A percentile compares a stretch with the other conserved stretches of the same genome.
Conservation (phyloP, 2,329 filamentous ascomycete species). For the Apiospora arundinis region DNA sequence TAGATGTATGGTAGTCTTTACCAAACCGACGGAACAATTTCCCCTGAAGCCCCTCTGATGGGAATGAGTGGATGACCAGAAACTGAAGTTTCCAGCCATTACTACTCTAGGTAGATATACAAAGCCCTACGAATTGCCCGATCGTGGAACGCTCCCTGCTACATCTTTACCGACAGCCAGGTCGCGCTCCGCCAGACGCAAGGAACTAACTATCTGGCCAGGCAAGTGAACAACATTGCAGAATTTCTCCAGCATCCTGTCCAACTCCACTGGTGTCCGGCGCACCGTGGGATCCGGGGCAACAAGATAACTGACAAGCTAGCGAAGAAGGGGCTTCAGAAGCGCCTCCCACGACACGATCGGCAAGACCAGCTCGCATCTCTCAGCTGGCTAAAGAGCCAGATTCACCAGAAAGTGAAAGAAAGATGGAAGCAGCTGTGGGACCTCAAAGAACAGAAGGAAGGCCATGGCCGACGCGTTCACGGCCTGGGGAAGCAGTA, state of each 20-base stretch:
- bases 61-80: background rate
- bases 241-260: background rate
- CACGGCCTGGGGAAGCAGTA: too few relatives aligned
- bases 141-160: too few relatives aligned
- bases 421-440: background rate
- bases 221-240: background rate
- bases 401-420: too few relatives aligned
- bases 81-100: background rate
- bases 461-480: background rate
- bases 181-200: background rate
- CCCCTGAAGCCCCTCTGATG: background rate
- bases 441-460: background rate
- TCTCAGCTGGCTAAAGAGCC: too few relatives aligned
- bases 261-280: background rate
- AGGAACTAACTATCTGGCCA: background rate
- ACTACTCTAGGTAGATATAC: too few relatives aligned
- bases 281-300: background rate
- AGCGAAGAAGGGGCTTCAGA: background rate
- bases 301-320: background rate
- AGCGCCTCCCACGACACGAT: too few relatives aligned
- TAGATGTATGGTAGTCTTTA: too few relatives aligned
- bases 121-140: too few relatives aligned
- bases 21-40: too few relatives aligned
- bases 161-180: background rate
- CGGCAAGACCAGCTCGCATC: too few relatives aligned